Percentiles rank a stretch among this genome's conserved stretches.
Conservation (phyloP, 1,284 basidiomycete species). For the Ceratobasidium sp. region DNA sequence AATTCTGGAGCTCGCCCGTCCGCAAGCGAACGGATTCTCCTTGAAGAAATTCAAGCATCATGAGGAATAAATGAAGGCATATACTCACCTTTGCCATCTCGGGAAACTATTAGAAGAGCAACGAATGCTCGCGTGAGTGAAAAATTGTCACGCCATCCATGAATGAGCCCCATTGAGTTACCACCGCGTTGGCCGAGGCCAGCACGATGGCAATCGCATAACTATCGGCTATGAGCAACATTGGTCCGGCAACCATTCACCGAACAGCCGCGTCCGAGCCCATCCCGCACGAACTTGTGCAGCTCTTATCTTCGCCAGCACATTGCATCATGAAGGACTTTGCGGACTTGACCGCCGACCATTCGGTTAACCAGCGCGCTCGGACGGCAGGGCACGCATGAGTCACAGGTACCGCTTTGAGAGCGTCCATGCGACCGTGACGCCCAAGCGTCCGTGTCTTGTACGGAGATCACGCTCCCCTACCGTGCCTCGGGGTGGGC, state of each 20-base stretch:
- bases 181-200: conserved; percentile 34
- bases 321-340: conserved; percentile 52
- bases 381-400: conserved; percentile 56
- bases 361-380: conserved; percentile 43
- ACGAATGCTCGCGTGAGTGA: conserved; percentile 56
- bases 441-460: conserved; percentile 56
- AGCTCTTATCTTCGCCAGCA: conserved; percentile 79
- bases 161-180: conserved; percentile 91
- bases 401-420: conserved; percentile 52
- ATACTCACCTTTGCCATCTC: conserved; percentile 49
- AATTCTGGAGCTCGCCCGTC: conserved; percentile 74
- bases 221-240: conserved; percentile 85
- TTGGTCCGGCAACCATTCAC: conserved; percentile 24
- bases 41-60: conserved; percentile 82
- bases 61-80: conserved; percentile 39
- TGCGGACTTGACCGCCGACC: neutral
- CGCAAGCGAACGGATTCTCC: conserved; percentile 66
- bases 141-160: conserved; percentile 57
- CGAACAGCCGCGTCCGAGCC: conserved; percentile 41
- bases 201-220: conserved; percentile 77
- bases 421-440: conserved; percentile 46
- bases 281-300: conserved; percentile 41
- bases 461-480: conserved; percentile 47
- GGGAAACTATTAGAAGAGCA: conserved; percentile 45
- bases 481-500: conserved; percentile 68